A percentile compares a stretch with the other conserved stretches of the same genome.
These are phyloP conservation scores for Akanthomyces lecanii DNA, from an alignment of 2,329 filamentous ascomycete species.

Conservation along the genomic window DNA sequence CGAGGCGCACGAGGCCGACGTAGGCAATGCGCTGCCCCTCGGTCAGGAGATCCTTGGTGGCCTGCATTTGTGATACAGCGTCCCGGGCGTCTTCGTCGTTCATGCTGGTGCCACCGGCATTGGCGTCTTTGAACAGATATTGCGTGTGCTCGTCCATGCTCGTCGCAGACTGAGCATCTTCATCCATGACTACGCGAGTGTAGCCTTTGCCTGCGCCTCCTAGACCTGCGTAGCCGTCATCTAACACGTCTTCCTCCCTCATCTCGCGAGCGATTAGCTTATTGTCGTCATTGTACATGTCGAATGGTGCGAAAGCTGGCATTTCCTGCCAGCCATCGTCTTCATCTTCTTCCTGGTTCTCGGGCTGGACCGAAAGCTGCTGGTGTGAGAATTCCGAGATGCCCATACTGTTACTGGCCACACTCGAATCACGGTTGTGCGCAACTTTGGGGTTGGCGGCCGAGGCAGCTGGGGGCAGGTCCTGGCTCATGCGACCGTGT, in stretches of 20 bases:
- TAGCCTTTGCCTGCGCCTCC: constrained; percentile 94
- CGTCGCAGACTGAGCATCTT: constrained; percentile 88
- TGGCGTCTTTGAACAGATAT: constrained; percentile 84
- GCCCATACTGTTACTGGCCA: constrained; percentile 33
- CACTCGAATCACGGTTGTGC: constrained; percentile 37
- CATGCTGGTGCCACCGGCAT: constrained; percentile 53
- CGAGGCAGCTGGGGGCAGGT: background rate
- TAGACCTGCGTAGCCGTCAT: constrained; percentile 67
- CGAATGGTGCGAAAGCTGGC: constrained; percentile 88
- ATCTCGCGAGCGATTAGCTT: constrained; percentile 77
- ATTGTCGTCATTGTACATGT: constrained; percentile 94
- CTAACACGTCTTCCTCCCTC: constrained; percentile 66
- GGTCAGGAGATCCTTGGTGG: constrained; percentile 90
- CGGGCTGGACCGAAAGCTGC: constrained; percentile 57
- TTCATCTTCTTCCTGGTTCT: constrained; percentile 49
- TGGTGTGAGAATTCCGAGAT: constrained; percentile 90
- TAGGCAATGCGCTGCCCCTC: constrained; percentile 96
- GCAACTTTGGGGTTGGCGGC: constrained; percentile 14
- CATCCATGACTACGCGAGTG: constrained; percentile 89
- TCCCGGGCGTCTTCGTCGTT: constrained; percentile 83
- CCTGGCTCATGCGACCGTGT: constrained; percentile 11
- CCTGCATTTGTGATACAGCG: constrained; percentile 83
- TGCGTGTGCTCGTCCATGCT: constrained; percentile 97
- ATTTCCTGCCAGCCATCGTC: constrained; percentile 87
- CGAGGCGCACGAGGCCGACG: constrained; percentile 80